Evolutionary conservation across 2,329 filamentous ascomycete genomes (phyloP).

Genomic region (Elsinoe arachidis): DNA sequence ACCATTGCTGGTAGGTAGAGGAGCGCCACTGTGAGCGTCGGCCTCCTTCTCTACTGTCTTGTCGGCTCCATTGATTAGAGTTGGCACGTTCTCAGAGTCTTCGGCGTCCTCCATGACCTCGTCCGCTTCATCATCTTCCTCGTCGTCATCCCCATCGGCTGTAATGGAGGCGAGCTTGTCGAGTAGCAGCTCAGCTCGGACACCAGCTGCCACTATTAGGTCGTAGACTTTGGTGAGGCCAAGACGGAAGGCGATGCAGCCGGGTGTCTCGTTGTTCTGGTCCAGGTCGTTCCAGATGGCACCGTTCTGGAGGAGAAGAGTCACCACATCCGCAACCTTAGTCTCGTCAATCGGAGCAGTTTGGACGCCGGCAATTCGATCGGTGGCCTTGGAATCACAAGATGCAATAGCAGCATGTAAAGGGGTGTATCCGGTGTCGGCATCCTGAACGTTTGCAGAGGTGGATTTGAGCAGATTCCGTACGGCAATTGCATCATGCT

Average conservation of each 20-base stretch:
- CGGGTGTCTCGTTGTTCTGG: constrained; percentile 76
- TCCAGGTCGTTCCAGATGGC: constrained; percentile 98
- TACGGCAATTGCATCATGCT: constrained; percentile 59
- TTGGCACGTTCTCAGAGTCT: constrained; percentile 21
- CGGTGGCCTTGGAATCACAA: constrained; percentile 37
- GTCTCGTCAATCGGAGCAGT: constrained; percentile 38
- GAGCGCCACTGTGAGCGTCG: not conserved
- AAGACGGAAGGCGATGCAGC: constrained; percentile 67
- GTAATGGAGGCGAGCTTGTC: constrained; percentile 76
- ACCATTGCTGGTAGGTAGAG: not conserved
- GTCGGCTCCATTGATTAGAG: constrained; percentile 19
- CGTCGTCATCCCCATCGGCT: constrained; percentile 56
- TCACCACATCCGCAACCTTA: constrained; percentile 58
- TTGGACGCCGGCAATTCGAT: constrained; percentile 22
- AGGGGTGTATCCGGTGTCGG: constrained; percentile 75
- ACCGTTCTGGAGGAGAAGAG: constrained; percentile 72
- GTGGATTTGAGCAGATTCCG: constrained; percentile 56
- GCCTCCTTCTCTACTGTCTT: not conserved
- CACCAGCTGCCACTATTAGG: constrained; percentile 81
- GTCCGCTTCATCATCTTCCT: constrained; percentile 45
- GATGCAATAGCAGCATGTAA: constrained; percentile 77
- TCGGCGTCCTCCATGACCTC: constrained; percentile 33
- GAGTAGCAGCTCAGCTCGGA: constrained; percentile 81
- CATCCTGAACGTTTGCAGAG: constrained; percentile 69
- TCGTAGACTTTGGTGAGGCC: constrained; percentile 66